Conservation (phyloP, 2,329 filamentous ascomycete species). For the Aspergillus neoniger region DNA sequence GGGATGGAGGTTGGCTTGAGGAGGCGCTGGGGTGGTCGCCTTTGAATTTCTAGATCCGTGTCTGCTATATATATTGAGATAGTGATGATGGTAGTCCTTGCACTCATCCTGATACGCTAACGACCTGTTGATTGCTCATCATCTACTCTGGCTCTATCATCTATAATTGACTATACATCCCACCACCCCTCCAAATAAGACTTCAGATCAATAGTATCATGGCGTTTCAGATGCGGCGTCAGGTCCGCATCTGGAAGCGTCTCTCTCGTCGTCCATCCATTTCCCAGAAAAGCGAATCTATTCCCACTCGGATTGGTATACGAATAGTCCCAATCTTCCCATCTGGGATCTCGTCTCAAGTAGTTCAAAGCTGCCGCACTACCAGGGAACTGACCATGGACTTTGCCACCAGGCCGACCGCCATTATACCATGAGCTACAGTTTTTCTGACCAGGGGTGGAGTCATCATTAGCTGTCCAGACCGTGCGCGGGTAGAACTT, state of each 20-base stretch:
- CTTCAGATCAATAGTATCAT: constrained; percentile 60
- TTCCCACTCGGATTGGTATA: constrained; percentile 49
- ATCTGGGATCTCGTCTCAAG: constrained; percentile 57
- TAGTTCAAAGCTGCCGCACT: constrained; percentile 64
- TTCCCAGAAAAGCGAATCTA: constrained; percentile 61
- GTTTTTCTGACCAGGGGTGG: constrained; percentile 53
- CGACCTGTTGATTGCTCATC: not conserved
- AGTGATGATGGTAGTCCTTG: too few relatives aligned
- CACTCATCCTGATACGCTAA: too few relatives aligned
- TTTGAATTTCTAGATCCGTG: too few relatives aligned
- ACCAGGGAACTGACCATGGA: constrained; percentile 71
- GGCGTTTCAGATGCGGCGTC: constrained; percentile 63
- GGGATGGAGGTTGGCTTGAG: not conserved
- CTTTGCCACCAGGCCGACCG: constrained; percentile 60
- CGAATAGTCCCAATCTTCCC: constrained; percentile 62
- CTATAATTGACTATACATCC: constrained; percentile 39
- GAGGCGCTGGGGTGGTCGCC: not conserved
- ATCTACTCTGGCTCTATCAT: not conserved
- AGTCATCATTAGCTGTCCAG: constrained; percentile 36
- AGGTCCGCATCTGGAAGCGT: constrained; percentile 58
- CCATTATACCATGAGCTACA: constrained; percentile 76
- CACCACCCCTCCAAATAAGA: constrained; percentile 71
- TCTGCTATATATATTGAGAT: too few relatives aligned
- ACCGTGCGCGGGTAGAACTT: constrained; percentile 55
- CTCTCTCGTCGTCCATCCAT: constrained; percentile 66